Evolutionary conservation across 768 basidiomycete genomes (phyloP), one percentile per base, ranked within the genome.

Genomic region (Boletus patriciae): DNA sequence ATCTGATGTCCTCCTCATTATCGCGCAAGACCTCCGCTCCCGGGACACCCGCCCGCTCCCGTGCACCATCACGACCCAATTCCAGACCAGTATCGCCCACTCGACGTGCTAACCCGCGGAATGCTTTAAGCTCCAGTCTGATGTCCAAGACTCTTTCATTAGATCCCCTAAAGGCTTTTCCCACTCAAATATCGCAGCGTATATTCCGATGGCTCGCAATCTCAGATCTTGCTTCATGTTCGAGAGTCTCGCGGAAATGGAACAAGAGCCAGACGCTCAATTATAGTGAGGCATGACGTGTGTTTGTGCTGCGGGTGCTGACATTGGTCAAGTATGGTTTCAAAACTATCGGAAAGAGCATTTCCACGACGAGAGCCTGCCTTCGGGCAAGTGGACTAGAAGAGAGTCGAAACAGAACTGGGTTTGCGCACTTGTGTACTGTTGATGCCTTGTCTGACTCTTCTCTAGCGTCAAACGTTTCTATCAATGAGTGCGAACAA

Each of bases 371-470:
- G 84, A 86, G 31, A 85, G 82, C 55, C 70, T 91, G 47, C 87
- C 89, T 4, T 80, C 86, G 11, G 90, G 87, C 36, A 94, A 94
- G 71, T 97, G 94, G 94, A 90, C 92, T 10, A 90, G 90, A 67
- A 80, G 88, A 54, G 94, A 97, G 71, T 94, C 92, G n/a, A 97
- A 94, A 70, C 88, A 92, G 73, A 88, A 88, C 61, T 97, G 94
- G 94, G 88, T 85, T 60, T 3, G 68, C 29, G 9, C 23, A 10
- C 9, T 18, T 41, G 25, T 4, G 2, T 23, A 75, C 57, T 37
- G 50, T 43, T 8, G 48, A 46, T 44, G 55, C n/a, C 5, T 33
- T 21, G 38, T 46, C 34, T 60, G 42, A 57, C 57, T 21, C 25
- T 23, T n/a, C 21, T 13, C 15, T 61, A 90, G 88, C 84, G 89